phyloP scores from a whole-genome alignment of 2,329 filamentous ascomycete genomes.

The Rutstroemia sp. region DNA sequence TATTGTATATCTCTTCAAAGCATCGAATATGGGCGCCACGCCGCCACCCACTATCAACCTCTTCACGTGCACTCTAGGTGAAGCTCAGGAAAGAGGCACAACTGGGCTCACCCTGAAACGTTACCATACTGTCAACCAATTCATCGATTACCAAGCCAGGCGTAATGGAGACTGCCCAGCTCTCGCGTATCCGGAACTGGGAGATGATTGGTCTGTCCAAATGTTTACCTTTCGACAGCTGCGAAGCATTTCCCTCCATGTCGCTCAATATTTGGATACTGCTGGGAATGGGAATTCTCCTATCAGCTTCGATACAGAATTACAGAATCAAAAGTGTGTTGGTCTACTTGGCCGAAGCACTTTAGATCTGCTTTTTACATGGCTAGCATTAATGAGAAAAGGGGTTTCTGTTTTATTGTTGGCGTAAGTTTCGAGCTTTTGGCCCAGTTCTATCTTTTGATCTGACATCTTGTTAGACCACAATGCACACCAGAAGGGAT shows the following conservation, averaged over 20 bases:
- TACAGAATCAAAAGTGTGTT: not conserved
- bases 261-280: not conserved
- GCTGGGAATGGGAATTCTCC: not conserved
- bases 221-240: not conserved
- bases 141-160: conserved; percentile 35
- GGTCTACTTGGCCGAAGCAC: not conserved
- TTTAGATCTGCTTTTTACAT: not conserved
- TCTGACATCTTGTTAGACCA: not conserved
- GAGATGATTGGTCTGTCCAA: not conserved
- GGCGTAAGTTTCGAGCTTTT: not conserved
- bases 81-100: conserved; percentile 31
- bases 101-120: conserved; percentile 37
- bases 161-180: not conserved
- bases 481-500: not conserved
- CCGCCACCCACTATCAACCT: conserved; percentile 30
- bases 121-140: conserved; percentile 41
- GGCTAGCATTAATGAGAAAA: conserved; percentile 2
- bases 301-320: too few relatives aligned
- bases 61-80: conserved; percentile 54
- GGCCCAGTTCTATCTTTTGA: not conserved
- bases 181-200: not conserved
- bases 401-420: conserved; percentile 1
- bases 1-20: too few relatives aligned
- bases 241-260: not conserved
- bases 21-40: not conserved